A percentile compares a stretch with the other conserved stretches of the same genome.
Conservation (phyloP, 192 early-diverging fungal genomes). For the Mortierella alpina region DNA sequence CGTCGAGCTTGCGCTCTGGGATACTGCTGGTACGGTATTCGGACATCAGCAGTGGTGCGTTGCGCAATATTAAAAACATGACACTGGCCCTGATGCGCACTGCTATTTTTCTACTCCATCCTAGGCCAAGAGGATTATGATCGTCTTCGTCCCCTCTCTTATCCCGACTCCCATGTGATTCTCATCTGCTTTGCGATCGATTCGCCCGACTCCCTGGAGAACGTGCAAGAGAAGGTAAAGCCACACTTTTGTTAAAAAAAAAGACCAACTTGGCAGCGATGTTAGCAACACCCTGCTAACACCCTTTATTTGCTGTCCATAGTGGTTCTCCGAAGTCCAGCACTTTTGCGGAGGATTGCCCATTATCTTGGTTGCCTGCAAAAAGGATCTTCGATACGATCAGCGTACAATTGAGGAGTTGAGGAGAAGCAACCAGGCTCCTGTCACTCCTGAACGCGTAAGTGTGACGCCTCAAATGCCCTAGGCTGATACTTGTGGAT, state of each 20-base stretch:
- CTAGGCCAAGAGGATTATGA: constrained; percentile 95
- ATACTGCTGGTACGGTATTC: constrained; percentile 74
- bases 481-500: constrained; percentile 51
- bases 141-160: constrained; percentile 90
- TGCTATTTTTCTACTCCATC: constrained; percentile 1
- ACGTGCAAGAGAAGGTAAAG: constrained; percentile 73
- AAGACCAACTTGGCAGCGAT: not conserved
- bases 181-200: constrained; percentile 94
- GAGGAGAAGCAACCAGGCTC: constrained; percentile 76
- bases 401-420: constrained; percentile 80
- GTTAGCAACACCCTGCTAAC: not conserved
- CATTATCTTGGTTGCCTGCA: constrained; percentile 87
- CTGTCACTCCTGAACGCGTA: constrained; percentile 81
- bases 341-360: constrained; percentile 89
- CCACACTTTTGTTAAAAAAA: not conserved
- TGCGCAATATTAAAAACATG: not conserved
- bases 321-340: constrained; percentile 92
- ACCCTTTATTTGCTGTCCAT: constrained; percentile 3
- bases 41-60: not conserved
- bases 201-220: constrained; percentile 83
- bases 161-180: constrained; percentile 92
- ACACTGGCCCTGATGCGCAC: not conserved
- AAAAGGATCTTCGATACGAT: constrained; percentile 91
- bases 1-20: constrained; percentile 80
- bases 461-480: constrained; percentile 2